A percentile compares a stretch with the other conserved stretches of the same genome.
Conservation (phyloP, 1,284 basidiomycete genomes). For the Microbotryum intermedium region DNA sequence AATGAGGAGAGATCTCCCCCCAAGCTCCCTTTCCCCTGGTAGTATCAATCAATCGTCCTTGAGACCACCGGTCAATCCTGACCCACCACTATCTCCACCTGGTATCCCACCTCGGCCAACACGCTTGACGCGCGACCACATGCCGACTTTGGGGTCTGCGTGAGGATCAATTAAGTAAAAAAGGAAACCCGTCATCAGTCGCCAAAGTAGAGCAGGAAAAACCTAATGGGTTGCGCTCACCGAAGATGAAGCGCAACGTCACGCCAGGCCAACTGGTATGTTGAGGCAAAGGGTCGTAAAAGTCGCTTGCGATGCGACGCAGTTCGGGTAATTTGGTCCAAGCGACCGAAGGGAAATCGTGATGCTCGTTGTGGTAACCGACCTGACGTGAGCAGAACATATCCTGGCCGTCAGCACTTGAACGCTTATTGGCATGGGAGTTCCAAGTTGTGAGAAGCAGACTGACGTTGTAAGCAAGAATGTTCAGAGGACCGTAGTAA, state of each 20-base stretch:
- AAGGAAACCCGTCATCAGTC: neutral
- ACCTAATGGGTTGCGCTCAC: neutral
- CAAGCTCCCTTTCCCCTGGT: too few species aligned
- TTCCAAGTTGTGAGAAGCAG: neutral
- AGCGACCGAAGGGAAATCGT: slow-evolving; percentile 88
- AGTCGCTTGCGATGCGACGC: slow-evolving; percentile 75
- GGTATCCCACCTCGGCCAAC: neutral
- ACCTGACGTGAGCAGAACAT: slow-evolving; percentile 42
- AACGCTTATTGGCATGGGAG: too few species aligned
- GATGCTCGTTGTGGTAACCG: slow-evolving; percentile 98
- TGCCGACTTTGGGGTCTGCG: slow-evolving; percentile 20
- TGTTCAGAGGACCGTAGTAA: slow-evolving; percentile 88
- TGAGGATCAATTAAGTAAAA: too few species aligned
- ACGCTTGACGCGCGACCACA: slow-evolving; percentile 24
- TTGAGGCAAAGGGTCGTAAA: slow-evolving; percentile 76
- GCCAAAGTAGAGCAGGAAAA: neutral
- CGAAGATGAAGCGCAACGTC: slow-evolving; percentile 85
- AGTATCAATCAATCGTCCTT: slow-evolving; percentile 29
- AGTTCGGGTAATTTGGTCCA: slow-evolving; percentile 91
- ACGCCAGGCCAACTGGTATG: slow-evolving; percentile 94
- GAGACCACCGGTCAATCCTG: slow-evolving; percentile 17
- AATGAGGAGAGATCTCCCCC: too few species aligned
- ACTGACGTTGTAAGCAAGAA: slow-evolving; percentile 86
- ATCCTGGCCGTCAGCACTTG: neutral
- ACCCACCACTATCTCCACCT: slow-evolving; percentile 18